phyloP scores from a whole-genome alignment of 2,329 filamentous ascomycete genomes.

The Botryotinia calthae region DNA sequence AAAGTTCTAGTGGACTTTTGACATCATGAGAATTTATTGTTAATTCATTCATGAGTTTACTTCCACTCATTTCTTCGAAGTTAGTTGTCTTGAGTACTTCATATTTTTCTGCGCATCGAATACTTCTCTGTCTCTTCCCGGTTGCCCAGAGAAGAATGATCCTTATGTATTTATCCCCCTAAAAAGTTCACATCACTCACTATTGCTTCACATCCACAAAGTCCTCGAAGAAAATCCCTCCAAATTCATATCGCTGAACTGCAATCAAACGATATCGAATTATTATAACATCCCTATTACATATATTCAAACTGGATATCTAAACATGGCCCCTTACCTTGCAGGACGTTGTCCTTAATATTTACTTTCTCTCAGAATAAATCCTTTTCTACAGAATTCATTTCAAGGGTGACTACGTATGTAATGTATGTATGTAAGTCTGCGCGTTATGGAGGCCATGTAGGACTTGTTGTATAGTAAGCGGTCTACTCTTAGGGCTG shows the following conservation, averaged over 20 bases:
- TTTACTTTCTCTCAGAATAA: not conserved
- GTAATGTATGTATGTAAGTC: not conserved
- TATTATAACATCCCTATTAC: not conserved
- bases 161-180: too few relatives aligned
- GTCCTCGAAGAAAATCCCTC: fast-evolving
- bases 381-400: not conserved
- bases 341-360: not conserved
- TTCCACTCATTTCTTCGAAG: too few relatives aligned
- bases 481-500: not conserved
- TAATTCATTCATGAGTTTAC: not conserved
- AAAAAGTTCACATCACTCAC: too few relatives aligned
- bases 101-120: too few relatives aligned
- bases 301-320: not conserved
- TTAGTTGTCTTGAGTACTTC: too few relatives aligned
- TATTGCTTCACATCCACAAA: not conserved
- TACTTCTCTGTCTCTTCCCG: not conserved
- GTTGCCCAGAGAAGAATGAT: not conserved
- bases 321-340: not conserved
- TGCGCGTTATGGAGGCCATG: not conserved
- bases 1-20: not conserved
- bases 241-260: not conserved
- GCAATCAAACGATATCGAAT: not conserved
- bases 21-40: not conserved
- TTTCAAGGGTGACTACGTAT: not conserved
- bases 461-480: not conserved